Evolutionary conservation across 2,329 filamentous ascomycete genomes (phyloP).

Genomic region (Talaromyces sp.): DNA sequence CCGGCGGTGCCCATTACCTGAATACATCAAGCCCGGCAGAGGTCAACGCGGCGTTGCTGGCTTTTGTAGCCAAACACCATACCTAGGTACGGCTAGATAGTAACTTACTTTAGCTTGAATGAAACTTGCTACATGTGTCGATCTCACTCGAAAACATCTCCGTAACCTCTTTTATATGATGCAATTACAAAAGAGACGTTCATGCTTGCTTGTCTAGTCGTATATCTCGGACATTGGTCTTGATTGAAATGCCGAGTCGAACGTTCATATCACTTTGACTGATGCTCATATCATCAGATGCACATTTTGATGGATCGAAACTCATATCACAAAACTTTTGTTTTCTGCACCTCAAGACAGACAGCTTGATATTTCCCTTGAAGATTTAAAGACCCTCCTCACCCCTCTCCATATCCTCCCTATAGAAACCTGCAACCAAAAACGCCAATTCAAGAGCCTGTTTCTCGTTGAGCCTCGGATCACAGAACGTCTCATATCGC

Average conservation of each 20-base stretch:
- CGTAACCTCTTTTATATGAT: not conserved
- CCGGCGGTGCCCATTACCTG: not conserved
- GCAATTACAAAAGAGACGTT: not conserved
- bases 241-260: too few species aligned
- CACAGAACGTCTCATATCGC: conserved; percentile 95
- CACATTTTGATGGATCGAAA: not conserved
- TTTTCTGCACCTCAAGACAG: not conserved
- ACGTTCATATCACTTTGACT: too few species aligned
- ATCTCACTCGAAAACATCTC: not conserved
- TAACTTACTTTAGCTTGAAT: not conserved
- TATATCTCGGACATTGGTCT: too few species aligned
- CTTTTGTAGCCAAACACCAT: not conserved
- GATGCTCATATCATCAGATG: not conserved
- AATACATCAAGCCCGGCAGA: conserved; percentile 19
- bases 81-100: not conserved
- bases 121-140: not conserved
- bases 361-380: not conserved
- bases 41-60: conserved; percentile 21
- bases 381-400: conserved; percentile 7
- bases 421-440: conserved; percentile 78
- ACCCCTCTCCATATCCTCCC: conserved; percentile 41
- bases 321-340: not conserved
- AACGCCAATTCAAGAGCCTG: conserved; percentile 95
- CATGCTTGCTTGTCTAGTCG: not conserved
- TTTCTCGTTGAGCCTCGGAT: conserved; percentile 93